Percentiles rank a stretch among this genome's conserved stretches.
Evolutionary conservation across 2,329 filamentous ascomycete species (phyloP).

Genomic region (Colletotrichum lupini): DNA sequence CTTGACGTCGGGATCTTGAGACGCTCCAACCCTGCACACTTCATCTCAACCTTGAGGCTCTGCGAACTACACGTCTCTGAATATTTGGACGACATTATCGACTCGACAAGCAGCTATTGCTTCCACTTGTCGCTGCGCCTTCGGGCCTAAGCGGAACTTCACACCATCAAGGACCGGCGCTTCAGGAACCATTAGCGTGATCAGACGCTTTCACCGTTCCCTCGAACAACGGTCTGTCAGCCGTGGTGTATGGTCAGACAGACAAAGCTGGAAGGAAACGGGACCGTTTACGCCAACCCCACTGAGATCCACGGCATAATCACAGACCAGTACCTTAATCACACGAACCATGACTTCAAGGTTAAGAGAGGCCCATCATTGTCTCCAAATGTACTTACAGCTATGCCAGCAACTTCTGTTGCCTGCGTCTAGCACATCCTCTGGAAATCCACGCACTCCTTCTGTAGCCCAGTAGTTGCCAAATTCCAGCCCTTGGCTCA

Average conservation of each 20-base stretch:
- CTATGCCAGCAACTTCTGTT: not conserved
- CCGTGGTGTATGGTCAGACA: not conserved
- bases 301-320: not conserved
- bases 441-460: not conserved
- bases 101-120: not conserved
- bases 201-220: not conserved
- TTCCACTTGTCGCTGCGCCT: not conserved
- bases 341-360: not conserved
- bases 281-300: not conserved
- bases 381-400: not conserved
- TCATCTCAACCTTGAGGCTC: not conserved
- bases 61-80: not conserved
- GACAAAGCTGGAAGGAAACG: constrained; percentile 11
- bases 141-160: not conserved
- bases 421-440: not conserved
- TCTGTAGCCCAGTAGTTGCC: not conserved
- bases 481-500: not conserved
- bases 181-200: not conserved
- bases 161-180: not conserved
- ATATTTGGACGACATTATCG: not conserved
- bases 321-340: constrained; percentile 23
- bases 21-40: not conserved
- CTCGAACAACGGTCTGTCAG: not conserved
- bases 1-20: not conserved
- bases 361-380: not conserved